Evolutionary conservation across 345 rosid species (phyloP).

Genomic region (Acer yangbiense): DNA sequence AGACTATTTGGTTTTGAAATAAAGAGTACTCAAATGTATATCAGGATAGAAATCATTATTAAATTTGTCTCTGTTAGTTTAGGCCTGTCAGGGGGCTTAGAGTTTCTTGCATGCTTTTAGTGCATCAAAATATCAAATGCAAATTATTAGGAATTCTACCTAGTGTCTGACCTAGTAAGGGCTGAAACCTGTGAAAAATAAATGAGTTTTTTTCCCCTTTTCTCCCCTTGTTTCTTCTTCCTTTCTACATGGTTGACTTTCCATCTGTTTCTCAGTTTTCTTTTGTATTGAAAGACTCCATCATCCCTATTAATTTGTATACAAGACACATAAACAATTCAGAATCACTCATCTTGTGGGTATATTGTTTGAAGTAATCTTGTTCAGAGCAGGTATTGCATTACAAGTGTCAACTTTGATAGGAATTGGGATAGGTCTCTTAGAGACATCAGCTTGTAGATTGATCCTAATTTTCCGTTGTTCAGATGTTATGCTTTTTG

Average conservation of each 20-base stretch:
- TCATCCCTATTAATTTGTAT: neutral
- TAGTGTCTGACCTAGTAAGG: neutral
- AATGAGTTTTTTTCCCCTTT: neutral
- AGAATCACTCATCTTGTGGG: neutral
- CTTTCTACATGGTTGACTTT: neutral
- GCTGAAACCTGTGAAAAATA: neutral
- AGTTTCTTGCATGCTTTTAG: neutral
- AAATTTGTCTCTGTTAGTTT: neutral
- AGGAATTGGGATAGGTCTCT: neutral
- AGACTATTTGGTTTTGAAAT: neutral
- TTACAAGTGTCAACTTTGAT: neutral
- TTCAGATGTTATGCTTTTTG: neutral
- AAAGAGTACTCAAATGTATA: neutral
- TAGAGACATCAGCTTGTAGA: neutral
- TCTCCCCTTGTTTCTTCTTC: neutral
- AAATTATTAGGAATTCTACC: neutral
- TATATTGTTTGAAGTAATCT: constrained; percentile 12
- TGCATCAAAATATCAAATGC: neutral
- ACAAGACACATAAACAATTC: neutral
- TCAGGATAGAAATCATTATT: neutral
- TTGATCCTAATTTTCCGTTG: neutral
- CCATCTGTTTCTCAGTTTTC: neutral
- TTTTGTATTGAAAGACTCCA: constrained; percentile 3
- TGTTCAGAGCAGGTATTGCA: neutral
- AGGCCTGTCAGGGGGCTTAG: neutral